phyloP scores from a whole-genome alignment of 1,284 basidiomycete species.

The Naganishia sp. region DNA sequence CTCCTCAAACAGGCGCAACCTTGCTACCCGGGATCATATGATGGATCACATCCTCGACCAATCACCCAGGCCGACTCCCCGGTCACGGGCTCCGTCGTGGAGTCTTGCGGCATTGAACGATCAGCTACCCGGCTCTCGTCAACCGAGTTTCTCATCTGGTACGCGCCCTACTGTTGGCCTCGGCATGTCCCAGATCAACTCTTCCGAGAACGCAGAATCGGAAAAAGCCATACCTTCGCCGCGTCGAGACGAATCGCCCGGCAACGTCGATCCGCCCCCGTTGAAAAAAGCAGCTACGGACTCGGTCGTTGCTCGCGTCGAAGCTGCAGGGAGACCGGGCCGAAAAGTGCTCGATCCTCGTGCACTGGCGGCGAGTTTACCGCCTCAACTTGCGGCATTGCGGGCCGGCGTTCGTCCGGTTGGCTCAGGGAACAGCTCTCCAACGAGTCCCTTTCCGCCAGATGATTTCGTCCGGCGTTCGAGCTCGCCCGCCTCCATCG shows the following conservation, averaged over 20 bases:
- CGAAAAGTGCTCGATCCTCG: conserved; percentile 27
- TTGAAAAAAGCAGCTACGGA: conserved; percentile 2
- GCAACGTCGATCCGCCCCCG: not conserved
- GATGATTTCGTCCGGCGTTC: conserved; percentile 3
- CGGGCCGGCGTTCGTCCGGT: conserved; percentile 25
- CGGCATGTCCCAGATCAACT: conserved; percentile 8
- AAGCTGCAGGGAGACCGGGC: too few species aligned
- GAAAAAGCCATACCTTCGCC: conserved; percentile 16
- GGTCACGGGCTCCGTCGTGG: conserved; percentile 46
- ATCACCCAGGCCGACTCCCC: conserved; percentile 40
- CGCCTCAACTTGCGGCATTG: conserved; percentile 34
- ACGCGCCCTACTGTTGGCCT: not conserved
- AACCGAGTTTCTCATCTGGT: conserved; percentile 19
- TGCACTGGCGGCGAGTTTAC: conserved; percentile 30
- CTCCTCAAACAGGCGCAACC: conserved; percentile 63
- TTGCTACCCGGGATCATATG: conserved; percentile 87
- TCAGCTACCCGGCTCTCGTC: conserved; percentile 4
- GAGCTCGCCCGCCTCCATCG: not conserved
- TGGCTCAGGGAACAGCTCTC: not conserved
- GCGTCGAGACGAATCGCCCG: conserved; percentile 12
- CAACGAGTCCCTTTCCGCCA: not conserved
- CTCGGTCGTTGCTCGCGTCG: not conserved
- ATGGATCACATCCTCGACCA: conserved; percentile 71
- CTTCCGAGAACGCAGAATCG: not conserved
- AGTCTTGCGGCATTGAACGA: conserved; percentile 2